Evolutionary conservation across 352 stramenopile species (phyloP), one percentile per base, ranked within the genome.

Genomic region (Pythium phragmitis): DNA sequence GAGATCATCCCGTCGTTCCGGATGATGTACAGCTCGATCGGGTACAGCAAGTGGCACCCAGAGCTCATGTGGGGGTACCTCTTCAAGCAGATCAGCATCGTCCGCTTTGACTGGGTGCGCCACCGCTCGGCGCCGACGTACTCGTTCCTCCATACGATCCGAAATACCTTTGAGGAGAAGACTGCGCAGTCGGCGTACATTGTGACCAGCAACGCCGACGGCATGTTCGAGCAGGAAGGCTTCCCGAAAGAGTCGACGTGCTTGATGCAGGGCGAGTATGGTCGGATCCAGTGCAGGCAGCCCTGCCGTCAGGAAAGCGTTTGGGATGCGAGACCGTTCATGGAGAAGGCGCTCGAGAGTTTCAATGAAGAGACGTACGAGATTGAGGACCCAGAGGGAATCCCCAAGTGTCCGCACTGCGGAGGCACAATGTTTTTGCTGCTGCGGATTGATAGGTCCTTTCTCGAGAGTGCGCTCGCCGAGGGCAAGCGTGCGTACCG

Each of bases 181-280:
- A n/a, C 49, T 3, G 8, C 47, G 4, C 63, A 73, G 7, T 85
- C 77, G 13, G 74, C 79, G 11, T 91, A 89, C 59, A 70, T 92
- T 19, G 67, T 75, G n/a, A 92, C 83, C 1, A 85, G 73, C 53
- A 91, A 92, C 28, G 83, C 79, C 5, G 83, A 91, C 62, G 76
- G 80, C 5, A 84, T 87, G 75, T 92, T 92, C 56, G 83, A 87
- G 41, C 81, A 88, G 37, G 77, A 84, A 62, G 79, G 79, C 0
- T 89, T 92, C 59, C 68, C 77, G 5, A 67, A 63, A 11, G 73
- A 88, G 11, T 69, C 68, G 0, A 54, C 88, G 23, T 89, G 85
- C 61, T 68, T 80, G 36, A 78, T 85, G 63, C 83, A 91, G 47
- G 81, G 81, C 23, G 75, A 87, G 19, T 92, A 87, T 63, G 81